Evolutionary conservation across 2,329 filamentous ascomycete species (phyloP), one percentile per base, ranked within the genome.

Genomic region (Chaetomium olivaceum): DNA sequence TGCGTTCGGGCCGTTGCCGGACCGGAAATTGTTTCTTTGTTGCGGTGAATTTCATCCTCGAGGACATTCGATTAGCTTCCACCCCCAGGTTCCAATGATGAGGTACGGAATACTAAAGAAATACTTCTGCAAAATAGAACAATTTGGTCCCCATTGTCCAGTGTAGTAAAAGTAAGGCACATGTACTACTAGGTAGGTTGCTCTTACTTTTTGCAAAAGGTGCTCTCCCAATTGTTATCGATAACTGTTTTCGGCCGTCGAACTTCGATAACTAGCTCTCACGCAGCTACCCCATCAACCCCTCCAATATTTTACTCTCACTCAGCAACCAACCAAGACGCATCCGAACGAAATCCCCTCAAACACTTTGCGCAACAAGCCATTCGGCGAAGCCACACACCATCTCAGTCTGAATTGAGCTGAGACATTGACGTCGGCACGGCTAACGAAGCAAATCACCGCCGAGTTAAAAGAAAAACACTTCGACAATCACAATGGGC

Each of bases 401-500:
- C n/a, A n/a, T 48, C 19, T 48, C 11, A 4, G n/a, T 23, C 46
- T 12, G 46, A n/a, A 21, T 48, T 23, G n/a, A 19, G 27, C 51
- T 3, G n/a, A 48, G 21, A 36, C 36, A 29, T 54, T 54, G 51
- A 54, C 51, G 23, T n/a, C 27, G 25, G 6, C 6, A 29, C 51
- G 23, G 12, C 23, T 5, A 16, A 7, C 27, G 33, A 39, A 43
- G 27, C 39, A 31, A 9, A 14, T 6, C 27, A n/a, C 27, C 27
- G 27, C 14, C 39, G 27, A 59, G 16, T 23, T 33, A 43, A 39
- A 19, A 50, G 16, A 31, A 59, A 4, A 23, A 29, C 4, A 12
- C 6, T 36, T 7, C 16, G 16, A 43, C 39, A 43, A 14, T n/a
- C 72, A 80, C 72, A 67, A 87, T 87, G 81, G 81, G 80, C 73